Base-by-base conservation (phyloP, 2,329 filamentous ascomycete species). In the Atkinsonella texensis region DNA sequence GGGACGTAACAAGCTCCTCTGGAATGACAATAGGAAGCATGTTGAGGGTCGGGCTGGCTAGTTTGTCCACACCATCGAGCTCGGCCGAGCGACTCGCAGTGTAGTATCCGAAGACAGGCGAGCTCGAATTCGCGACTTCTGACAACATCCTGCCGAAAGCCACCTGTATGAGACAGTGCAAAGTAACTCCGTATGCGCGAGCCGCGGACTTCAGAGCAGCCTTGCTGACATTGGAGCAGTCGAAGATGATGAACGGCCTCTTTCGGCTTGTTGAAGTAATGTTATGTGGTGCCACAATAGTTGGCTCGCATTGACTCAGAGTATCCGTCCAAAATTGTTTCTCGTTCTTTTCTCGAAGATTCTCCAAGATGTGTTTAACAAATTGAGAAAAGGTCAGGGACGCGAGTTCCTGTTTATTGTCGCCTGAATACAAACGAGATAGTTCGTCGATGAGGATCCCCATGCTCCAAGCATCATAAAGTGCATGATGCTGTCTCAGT, bases 111-210 rank as follows among this genome's bases (percentile, higher is more conserved):
- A 46, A 46, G 3, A 46, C 32, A 3, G 44, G 43, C 9, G 15
- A 32, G 43, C 47, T 17, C 7, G 46, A 33, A n/a, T 41, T 28
- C 3, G 52, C 46, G 13, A 38, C 12, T 12, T 33, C 40, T 18
- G 48, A 32, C 28, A 53, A 49, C 31, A 51, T 48, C n/a, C 45
- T 35, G n/a, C 32, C 52, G 35, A 54, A 54, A 35, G 49, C 52
- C 20, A 46, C 52, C 15, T 49, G 31, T 32, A 54, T 39, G 18
- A 54, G 41, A 23, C 39, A 45, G 7, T 54, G 52, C 12, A 43
- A 20, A n/a, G 49, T 49, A 33, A 54, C 40, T 13, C 46, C 52
- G 12, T 23, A 39, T 17, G 38, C 8, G 4, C 49, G 52, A 12
- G 52, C 52, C 2, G 52, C 49, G 20, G 45, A 35, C 46, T 54